These are phyloP conservation scores for Hemileia vastatrix DNA, from an alignment of 1,284 basidiomycete species.

Conservation along the genomic window DNA sequence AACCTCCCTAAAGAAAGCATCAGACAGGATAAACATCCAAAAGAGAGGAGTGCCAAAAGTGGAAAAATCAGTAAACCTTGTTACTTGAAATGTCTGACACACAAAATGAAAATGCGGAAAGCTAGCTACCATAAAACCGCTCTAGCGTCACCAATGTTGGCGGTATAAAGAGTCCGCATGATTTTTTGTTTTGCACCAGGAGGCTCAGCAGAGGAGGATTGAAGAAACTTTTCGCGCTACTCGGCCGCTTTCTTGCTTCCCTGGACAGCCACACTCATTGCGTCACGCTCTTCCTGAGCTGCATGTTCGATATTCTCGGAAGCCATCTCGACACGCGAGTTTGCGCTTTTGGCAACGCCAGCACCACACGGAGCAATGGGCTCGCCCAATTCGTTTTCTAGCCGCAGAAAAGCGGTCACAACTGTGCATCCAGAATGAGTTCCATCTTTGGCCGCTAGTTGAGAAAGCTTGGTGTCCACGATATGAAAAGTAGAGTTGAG, in stretches of 20 bases:
- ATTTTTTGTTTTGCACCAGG: slow-evolving; percentile 42
- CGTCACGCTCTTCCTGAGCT: slow-evolving; percentile 5
- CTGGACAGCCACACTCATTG: slow-evolving; percentile 16
- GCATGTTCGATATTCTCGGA: slow-evolving; percentile 8
- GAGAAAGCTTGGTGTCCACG: slow-evolving; percentile 72
- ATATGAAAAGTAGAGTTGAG: slow-evolving; percentile 87
- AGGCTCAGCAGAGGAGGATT: no score
- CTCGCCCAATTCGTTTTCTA: slow-evolving; percentile 59
- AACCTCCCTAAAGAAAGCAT: no score
- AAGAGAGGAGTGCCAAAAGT: no score
- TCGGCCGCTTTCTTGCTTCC: slow-evolving; percentile 32
- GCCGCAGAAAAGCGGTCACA: slow-evolving; percentile 90
- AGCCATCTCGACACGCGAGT: no score
- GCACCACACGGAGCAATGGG: slow-evolving; percentile 40
- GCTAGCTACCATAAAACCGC: slow-evolving; percentile 60
- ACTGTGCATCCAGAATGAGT: slow-evolving; percentile 96
- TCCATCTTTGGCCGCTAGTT: slow-evolving; percentile 71
- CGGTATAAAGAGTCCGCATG: slow-evolving; percentile 79
- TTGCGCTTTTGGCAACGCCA: slow-evolving; percentile 5
- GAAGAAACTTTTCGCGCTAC: slow-evolving; percentile 23
- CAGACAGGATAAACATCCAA: no score
- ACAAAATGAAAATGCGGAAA: neutral
- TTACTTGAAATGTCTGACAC: neutral
- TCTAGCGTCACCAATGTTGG: slow-evolving; percentile 89
- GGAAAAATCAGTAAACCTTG: no score